phyloP scores from a whole-genome alignment of 2,329 filamentous ascomycete genomes.

The Ophiostoma perfectum region DNA sequence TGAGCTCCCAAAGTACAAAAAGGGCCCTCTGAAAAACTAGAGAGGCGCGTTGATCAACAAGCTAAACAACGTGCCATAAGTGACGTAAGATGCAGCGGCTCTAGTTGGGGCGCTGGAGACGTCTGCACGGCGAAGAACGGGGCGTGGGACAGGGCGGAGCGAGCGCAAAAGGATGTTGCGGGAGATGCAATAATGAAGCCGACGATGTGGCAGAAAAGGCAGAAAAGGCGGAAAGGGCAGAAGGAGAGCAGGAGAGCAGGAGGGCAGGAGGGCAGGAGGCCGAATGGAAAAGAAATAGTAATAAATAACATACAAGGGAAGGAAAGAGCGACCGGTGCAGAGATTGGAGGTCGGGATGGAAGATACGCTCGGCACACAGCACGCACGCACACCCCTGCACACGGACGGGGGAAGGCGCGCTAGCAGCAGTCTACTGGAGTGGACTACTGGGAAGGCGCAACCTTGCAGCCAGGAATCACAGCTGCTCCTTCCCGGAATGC shows the following conservation, averaged over 20 bases:
- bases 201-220: neutral
- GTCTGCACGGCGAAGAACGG: neutral
- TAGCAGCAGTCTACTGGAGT: neutral
- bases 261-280: neutral
- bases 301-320: neutral
- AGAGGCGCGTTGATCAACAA: slow-evolving; percentile 3
- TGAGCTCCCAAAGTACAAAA: neutral
- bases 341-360: neutral
- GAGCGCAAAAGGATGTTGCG: neutral
- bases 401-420: slow-evolving; percentile 9
- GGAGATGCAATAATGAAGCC: neutral
- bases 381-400: neutral
- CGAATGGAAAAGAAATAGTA: neutral
- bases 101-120: neutral
- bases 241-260: neutral
- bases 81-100: slow-evolving; percentile 9
- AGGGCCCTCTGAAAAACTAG: neutral
- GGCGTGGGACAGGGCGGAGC: neutral
- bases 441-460: slow-evolving; percentile 1
- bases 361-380: neutral
- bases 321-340: slow-evolving; percentile 1
- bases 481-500: slow-evolving; percentile 7
- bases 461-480: neutral
- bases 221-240: neutral
- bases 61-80: slow-evolving; percentile 5